A percentile compares a stretch with the other conserved stretches of the same genome.
Evolutionary conservation across 345 rosid genomes (phyloP).

Genomic region (Rhizophora mangle): DNA sequence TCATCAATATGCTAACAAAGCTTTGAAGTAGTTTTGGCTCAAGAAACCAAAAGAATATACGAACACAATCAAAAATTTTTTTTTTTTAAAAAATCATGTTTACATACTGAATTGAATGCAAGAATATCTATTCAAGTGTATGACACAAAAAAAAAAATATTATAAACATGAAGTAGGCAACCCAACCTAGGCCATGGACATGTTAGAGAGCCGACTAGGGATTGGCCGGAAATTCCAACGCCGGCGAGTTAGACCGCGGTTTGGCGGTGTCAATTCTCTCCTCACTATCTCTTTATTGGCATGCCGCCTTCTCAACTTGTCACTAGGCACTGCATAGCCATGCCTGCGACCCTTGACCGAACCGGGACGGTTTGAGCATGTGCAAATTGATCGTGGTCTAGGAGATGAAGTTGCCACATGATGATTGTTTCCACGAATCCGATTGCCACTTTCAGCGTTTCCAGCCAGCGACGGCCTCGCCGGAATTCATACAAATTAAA

Average conservation of each 20-base stretch:
- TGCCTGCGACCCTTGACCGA: slow-evolving; percentile 31
- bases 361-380: slow-evolving; percentile 32
- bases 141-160: too few species aligned
- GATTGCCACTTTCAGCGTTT: background rate
- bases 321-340: slow-evolving; percentile 31
- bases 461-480: background rate
- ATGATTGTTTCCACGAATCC: slow-evolving; percentile 3
- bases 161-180: too few species aligned
- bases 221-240: slow-evolving; percentile 44
- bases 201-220: slow-evolving; percentile 42
- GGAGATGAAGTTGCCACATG: background rate
- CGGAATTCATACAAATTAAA: background rate
- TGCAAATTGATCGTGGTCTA: slow-evolving; percentile 10
- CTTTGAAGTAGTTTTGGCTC: too few species aligned
- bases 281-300: slow-evolving; percentile 34
- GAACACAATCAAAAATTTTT: too few species aligned
- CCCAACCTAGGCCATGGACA: slow-evolving; percentile 34
- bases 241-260: slow-evolving; percentile 27
- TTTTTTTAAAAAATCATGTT: too few species aligned
- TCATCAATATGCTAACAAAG: too few species aligned
- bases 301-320: slow-evolving; percentile 16
- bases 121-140: too few species aligned
- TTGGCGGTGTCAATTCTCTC: slow-evolving; percentile 35
- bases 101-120: too few species aligned
- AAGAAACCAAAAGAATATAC: too few species aligned